Evolutionary conservation across 257 asterid species (phyloP).

Genomic region (Handroanthus guayacan): DNA sequence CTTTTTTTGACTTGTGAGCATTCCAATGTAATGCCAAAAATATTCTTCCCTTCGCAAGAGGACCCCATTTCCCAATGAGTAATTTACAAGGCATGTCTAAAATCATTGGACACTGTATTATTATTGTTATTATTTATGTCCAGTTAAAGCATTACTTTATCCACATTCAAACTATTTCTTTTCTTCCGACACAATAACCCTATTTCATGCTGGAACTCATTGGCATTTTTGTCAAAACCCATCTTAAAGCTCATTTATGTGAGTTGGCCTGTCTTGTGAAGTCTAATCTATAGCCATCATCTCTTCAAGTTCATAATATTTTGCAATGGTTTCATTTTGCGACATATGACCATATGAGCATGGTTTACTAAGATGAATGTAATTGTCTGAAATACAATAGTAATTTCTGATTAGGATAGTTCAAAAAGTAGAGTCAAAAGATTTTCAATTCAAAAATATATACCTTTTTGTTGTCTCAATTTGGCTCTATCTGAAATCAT

Average conservation of each 20-base stretch:
- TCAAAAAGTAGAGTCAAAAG: too few species aligned
- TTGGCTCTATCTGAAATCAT: too few species aligned
- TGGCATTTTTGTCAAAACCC: slow-evolving; percentile 27
- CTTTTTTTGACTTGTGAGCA: slow-evolving; percentile 28
- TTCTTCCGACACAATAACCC: slow-evolving; percentile 35
- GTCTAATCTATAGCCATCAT: slow-evolving; percentile 11
- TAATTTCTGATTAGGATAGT: too few species aligned
- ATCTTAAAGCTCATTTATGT: slow-evolving; percentile 29
- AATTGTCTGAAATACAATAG: too few species aligned
- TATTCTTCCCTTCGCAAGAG: neutral
- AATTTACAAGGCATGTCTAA: slow-evolving; percentile 15
- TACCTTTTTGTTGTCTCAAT: too few species aligned
- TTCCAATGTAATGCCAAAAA: slow-evolving; percentile 32
- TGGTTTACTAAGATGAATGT: too few species aligned
- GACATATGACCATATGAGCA: too few species aligned
- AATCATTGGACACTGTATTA: slow-evolving; percentile 28
- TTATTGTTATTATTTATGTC: slow-evolving; percentile 22
- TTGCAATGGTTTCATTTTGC: neutral
- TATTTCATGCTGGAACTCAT: slow-evolving; percentile 45
- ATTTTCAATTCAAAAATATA: too few species aligned
- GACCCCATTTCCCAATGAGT: slow-evolving; percentile 36
- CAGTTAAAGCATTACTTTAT: neutral
- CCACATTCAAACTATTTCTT: slow-evolving; percentile 6
- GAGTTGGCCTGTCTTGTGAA: slow-evolving; percentile 29
- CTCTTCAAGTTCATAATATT: slow-evolving; percentile 8